Evolutionary conservation across 2,329 filamentous ascomycete genomes (phyloP), one percentile per base, ranked within the genome.

Genomic region (Colletotrichum gloeosporioides): DNA sequence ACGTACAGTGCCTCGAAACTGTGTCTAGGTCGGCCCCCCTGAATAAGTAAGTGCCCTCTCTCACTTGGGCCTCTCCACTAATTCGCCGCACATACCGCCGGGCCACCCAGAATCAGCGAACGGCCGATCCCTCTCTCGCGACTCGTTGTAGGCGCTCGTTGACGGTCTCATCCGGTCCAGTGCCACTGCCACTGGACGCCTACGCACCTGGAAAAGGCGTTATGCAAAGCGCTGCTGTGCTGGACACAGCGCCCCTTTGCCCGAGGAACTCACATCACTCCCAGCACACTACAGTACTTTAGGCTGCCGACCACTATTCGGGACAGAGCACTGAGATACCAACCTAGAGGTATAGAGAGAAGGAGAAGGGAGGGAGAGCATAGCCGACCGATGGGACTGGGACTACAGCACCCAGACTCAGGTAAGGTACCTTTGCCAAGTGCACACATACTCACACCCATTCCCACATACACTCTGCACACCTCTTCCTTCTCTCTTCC

Each of bases 1-100:
- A 70, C n/a, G n/a, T 53, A 53, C 71, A 73, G 66, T 74, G 15
- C 31, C 2, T 16, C 12, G 15, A 25, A 3, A 29, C 49, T 25
- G 68, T 65, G 29, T 49, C 16, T 27, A 69, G 18, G 39, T 15
- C 15, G 29, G 32, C 18, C 29, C 64, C 65, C 64, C 34, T 22
- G 31, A 53, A 67, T 36, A 57, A 72, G 62, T 64, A 63, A 67
- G 65, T 69, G 44, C 64, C 64, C 65, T 75, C 65, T 49, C n/a
- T 77, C 61, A 72, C 77, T 63, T 73, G 71, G 73, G 53, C 76
- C 80, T 82, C 88, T 86, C 89, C 89, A 91, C 89, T 89, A 89
- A 90, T 90, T 87, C 84, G 88, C 89, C 89, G 89, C 88, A 85
- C 83, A 90, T 88, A 89, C 83, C 87, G 89, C 89, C 89, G 89